A percentile compares a stretch with the other conserved stretches of the same genome.
Conservation (phyloP, 2,329 filamentous ascomycete species). For the Aspergillus sp. region DNA sequence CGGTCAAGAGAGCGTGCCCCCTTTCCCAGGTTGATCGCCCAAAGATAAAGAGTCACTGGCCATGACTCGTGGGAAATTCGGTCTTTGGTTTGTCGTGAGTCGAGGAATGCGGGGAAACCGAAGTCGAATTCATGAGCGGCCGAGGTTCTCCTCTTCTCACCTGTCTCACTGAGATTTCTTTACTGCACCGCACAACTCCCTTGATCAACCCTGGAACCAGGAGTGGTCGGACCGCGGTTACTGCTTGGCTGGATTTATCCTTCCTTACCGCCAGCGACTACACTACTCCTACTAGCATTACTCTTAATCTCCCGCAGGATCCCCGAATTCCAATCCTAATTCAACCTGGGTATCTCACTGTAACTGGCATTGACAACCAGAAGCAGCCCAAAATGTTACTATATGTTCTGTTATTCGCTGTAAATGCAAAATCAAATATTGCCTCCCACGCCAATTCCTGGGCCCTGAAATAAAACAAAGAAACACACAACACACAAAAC, state of each 20-base stretch:
- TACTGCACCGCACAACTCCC: background rate
- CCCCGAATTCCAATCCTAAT: background rate
- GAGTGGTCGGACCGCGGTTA: background rate
- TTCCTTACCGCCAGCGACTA: background rate
- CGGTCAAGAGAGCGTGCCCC: conserved; percentile 1
- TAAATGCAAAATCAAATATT: conserved; percentile 21
- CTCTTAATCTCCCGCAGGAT: background rate
- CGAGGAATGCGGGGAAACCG: conserved; percentile 22
- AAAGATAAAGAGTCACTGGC: background rate
- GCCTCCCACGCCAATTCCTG: conserved; percentile 16
- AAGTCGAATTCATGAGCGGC: conserved; percentile 12
- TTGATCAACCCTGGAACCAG: background rate
- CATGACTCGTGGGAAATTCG: background rate
- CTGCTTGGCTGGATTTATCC: background rate
- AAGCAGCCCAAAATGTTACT: background rate
- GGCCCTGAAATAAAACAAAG: background rate
- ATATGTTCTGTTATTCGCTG: conserved; percentile 13
- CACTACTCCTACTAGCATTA: background rate
- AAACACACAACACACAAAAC: background rate
- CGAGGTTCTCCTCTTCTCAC: conserved; percentile 18
- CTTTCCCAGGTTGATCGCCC: background rate
- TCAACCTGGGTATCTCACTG: background rate
- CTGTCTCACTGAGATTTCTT: background rate
- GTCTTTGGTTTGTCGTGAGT: background rate
- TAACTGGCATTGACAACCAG: background rate